Percentiles rank a stretch among this genome's conserved stretches.
Conservation (phyloP, 2,329 filamentous ascomycete species). For the Ophiostoma piceae region DNA sequence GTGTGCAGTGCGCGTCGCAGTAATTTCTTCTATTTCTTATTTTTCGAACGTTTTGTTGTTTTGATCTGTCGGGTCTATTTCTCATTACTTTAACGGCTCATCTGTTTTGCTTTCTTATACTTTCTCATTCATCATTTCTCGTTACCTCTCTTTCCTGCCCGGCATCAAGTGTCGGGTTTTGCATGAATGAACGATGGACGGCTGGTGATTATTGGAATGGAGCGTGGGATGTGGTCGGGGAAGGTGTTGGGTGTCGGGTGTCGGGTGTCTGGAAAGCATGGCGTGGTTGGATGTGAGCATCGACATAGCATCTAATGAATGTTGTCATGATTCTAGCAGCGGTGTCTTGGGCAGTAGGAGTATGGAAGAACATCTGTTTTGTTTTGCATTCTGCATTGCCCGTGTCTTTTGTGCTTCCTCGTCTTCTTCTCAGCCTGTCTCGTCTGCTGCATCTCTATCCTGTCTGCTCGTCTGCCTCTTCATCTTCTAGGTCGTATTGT, state of each 20-base stretch:
- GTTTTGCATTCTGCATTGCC: too few species aligned
- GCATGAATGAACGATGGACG: constrained; percentile 13
- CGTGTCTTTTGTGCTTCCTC: too few species aligned
- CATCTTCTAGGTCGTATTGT: constrained; percentile 17
- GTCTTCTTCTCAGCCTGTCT: background rate
- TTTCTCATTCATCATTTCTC: constrained; percentile 7
- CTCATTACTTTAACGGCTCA: constrained; percentile 14
- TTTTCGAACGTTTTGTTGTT: background rate
- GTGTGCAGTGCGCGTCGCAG: constrained; percentile 83
- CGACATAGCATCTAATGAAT: background rate
- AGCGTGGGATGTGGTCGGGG: background rate
- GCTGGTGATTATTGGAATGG: background rate
- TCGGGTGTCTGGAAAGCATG: background rate
- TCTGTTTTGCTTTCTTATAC: background rate
- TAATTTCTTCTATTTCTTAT: constrained; percentile 40
- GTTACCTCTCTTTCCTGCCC: background rate
- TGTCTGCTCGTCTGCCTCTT: background rate
- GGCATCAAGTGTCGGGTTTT: background rate
- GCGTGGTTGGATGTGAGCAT: background rate
- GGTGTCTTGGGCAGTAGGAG: background rate
- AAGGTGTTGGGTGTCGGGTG: background rate
- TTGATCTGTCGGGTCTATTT: background rate
- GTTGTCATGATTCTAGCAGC: background rate
- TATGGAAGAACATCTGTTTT: background rate
- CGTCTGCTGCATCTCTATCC: background rate